Evolutionary conservation across 345 rosid genomes (phyloP).

Genomic region (Eucalyptus microcorys): DNA sequence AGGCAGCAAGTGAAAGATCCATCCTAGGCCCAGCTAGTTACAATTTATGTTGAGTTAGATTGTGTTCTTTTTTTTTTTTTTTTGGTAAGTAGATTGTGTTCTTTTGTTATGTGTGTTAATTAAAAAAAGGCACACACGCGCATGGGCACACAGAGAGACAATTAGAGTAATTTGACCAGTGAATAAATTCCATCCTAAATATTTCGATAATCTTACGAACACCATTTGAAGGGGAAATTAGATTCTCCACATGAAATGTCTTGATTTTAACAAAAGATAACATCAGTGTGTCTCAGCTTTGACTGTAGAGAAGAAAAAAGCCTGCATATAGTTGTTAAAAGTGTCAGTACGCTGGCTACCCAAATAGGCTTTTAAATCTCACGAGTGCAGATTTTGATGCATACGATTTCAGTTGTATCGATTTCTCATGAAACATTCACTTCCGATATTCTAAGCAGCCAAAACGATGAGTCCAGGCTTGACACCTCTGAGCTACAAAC

Average conservation of each 20-base stretch:
- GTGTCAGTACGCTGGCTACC: not conserved
- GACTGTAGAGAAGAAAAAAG: not conserved
- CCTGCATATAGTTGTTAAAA: not conserved
- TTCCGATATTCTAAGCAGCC: not conserved
- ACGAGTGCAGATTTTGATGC: not conserved
- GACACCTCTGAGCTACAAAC: not conserved
- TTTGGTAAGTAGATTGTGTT: not conserved
- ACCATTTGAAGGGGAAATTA: not conserved
- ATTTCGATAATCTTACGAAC: not conserved
- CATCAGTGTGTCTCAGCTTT: not conserved
- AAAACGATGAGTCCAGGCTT: not conserved
- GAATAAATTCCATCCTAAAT: not conserved
- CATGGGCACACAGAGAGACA: not conserved
- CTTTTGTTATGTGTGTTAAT: not conserved
- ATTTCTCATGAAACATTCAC: not conserved
- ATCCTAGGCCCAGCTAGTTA: not conserved
- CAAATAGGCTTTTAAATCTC: not conserved
- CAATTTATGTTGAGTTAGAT: not conserved
- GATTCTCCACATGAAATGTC: not conserved
- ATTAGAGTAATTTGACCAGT: not conserved
- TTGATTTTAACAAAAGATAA: not conserved
- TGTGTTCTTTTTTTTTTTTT: not conserved
- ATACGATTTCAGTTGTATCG: not conserved
- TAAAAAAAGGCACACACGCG: not conserved
- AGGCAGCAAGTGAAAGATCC: not conserved